Percentiles rank a stretch among this genome's conserved stretches.
These are phyloP conservation scores for Phytophthora pistaciae DNA, from an alignment of 352 stramenopile species.

Conservation along the genomic window DNA sequence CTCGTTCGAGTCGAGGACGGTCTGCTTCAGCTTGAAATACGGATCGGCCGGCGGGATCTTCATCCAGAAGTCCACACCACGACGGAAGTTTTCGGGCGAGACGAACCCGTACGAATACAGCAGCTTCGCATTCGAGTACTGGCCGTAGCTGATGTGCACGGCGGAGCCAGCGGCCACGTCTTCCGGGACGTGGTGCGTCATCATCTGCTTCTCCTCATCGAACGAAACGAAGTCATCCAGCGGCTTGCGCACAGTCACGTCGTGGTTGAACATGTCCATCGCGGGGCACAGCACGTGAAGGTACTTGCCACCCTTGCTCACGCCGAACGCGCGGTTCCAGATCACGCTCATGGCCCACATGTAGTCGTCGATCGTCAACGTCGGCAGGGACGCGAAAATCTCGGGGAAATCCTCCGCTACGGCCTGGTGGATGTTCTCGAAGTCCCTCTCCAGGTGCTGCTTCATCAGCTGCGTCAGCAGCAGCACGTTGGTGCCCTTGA, in stretches of 20 bases:
- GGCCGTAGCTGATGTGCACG: slow-evolving; percentile 73
- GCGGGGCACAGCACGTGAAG: slow-evolving; percentile 68
- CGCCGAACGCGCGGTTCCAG: slow-evolving; percentile 79
- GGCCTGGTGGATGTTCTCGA: slow-evolving; percentile 60
- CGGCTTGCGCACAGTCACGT: slow-evolving; percentile 47
- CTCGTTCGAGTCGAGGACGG: slow-evolving; percentile 64
- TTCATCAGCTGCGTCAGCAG: slow-evolving; percentile 77
- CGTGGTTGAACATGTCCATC: slow-evolving; percentile 86
- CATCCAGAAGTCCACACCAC: slow-evolving; percentile 79
- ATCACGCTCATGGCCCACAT: slow-evolving; percentile 81
- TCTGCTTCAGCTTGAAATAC: slow-evolving; percentile 68
- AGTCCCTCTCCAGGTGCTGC: slow-evolving; percentile 64
- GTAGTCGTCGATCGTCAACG: slow-evolving; percentile 64
- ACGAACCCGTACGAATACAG: slow-evolving; percentile 86
- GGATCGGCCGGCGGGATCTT: slow-evolving; percentile 63
- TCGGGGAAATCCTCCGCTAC: slow-evolving; percentile 55
- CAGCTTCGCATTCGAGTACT: slow-evolving; percentile 83
- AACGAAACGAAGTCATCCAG: slow-evolving; percentile 69
- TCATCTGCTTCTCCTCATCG: slow-evolving; percentile 51
- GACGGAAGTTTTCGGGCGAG: slow-evolving; percentile 42
- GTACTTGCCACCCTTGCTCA: slow-evolving; percentile 49
- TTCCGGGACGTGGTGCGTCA: slow-evolving; percentile 55
- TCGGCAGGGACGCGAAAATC: slow-evolving; percentile 44
- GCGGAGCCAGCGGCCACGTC: slow-evolving; percentile 37
- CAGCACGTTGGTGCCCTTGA: slow-evolving; percentile 65